Evolutionary conservation across 1,139 yeast species (phyloP), one percentile per base, ranked within the genome.

Genomic region (Taiozyma sp.): DNA sequence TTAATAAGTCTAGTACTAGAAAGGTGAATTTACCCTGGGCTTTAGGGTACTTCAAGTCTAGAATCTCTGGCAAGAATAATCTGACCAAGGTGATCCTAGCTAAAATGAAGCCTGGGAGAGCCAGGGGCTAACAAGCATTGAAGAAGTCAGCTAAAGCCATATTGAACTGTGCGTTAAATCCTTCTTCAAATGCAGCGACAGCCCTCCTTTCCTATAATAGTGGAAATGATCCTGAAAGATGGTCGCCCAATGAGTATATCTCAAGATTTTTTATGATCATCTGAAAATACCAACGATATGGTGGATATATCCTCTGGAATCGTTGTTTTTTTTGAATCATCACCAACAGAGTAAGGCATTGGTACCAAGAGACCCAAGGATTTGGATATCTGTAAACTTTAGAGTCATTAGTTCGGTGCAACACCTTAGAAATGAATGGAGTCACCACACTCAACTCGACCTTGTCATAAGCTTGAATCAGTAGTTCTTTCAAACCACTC

Each of bases 71-170:
- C 68, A 95, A 74, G 65, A 91, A 89, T 84, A 89, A 81, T 55
- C 98, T 80, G 66, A 92, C 79, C 62, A 93, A 75, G 5, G 97
- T 84, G 58, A 91, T 82, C 99, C 99, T 95, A 1, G 97, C 95
- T 75, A 93, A 91, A 0, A 96, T 83, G 65, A 93, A 93, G 0
- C 96, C 97, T 1, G 98, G 97, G 74, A 87, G 87, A 3, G 93
- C 86, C 44, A 87, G 73, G 9, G 99, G 99, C 69, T 95, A 98
- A 51, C 89, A 71, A 9, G 86, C 75, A 54, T 83, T 81, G 63
- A 93, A 76, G 43, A 81, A 76, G 40, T 88, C 90, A 1, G 92
- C 90, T 54, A 92, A 66, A 22, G 76, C 71, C 44, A 78, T 69
- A 68, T 80, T 89, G 58, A 87, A 80, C 47, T 76, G 76, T 22